Conservation (phyloP, 2,329 filamentous ascomycete genomes). For the Talaromyces piceae region DNA sequence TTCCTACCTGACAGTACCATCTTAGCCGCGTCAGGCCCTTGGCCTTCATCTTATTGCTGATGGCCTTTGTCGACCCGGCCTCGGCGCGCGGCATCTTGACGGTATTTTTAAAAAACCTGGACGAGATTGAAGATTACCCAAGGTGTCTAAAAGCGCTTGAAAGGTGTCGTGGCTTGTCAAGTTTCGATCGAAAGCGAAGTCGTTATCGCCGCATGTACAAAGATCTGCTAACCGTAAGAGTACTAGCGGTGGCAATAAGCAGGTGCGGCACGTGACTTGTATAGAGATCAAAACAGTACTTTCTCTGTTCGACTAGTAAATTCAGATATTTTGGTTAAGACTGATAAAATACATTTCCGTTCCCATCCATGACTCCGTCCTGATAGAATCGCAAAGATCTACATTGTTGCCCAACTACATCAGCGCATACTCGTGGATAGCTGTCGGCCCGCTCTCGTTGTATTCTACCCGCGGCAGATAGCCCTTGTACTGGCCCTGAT, state of each 20-base stretch:
- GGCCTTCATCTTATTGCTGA: slow-evolving; percentile 84
- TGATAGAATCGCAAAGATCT: background rate
- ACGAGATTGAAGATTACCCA: no score
- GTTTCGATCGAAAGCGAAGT: background rate
- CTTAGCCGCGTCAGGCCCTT: slow-evolving; percentile 64
- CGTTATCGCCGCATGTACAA: background rate
- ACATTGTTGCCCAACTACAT: background rate
- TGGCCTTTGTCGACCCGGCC: slow-evolving; percentile 80
- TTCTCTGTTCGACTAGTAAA: no score
- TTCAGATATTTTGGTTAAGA: background rate
- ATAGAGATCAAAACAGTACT: no score
- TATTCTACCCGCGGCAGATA: slow-evolving; percentile 63
- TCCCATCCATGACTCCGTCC: background rate
- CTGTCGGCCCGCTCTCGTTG: slow-evolving; percentile 58
- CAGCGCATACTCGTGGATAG: slow-evolving; percentile 51
- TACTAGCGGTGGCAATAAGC: background rate
- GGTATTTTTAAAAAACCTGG: no score
- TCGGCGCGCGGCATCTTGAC: slow-evolving; percentile 82
- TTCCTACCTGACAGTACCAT: slow-evolving; percentile 67
- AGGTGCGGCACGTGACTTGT: background rate
- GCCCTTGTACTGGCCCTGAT: slow-evolving; percentile 54
- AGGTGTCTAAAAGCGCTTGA: no score
- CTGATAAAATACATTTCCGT: background rate
- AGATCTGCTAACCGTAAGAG: background rate
- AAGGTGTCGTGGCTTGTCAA: no score